These are phyloP conservation scores for Candida easanensis DNA, from an alignment of 805 yeast species.

Conservation along the genomic window DNA sequence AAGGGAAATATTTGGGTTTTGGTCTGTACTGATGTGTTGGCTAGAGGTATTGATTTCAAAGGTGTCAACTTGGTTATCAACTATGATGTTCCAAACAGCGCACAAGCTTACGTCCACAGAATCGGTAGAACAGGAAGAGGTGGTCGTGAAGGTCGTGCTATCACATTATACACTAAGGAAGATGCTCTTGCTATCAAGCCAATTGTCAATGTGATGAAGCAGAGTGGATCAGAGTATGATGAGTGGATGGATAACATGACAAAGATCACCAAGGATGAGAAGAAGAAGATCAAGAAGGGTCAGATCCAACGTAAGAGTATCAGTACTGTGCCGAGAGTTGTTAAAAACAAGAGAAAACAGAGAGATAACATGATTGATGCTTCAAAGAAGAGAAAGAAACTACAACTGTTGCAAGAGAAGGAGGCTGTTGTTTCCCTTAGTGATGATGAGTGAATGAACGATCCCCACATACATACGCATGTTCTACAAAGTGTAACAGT, in stretches of 20 bases:
- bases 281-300: conserved; percentile 54
- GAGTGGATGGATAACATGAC: conserved; percentile 79
- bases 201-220: conserved; percentile 91
- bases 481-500: neutral
- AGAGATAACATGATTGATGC: conserved; percentile 72
- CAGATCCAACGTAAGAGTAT: conserved; percentile 68
- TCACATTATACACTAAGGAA: conserved; percentile 91
- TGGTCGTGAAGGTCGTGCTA: conserved; percentile 80
- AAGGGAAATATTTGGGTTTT: conserved; percentile 94
- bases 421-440: conserved; percentile 8
- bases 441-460: conserved; percentile 1
- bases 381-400: conserved; percentile 54
- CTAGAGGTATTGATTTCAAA: conserved; percentile 96
- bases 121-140: conserved; percentile 99
- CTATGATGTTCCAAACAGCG: conserved; percentile 92
- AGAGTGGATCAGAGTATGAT: conserved; percentile 73
- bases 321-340: conserved; percentile 76
- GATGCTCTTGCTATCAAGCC: conserved; percentile 75
- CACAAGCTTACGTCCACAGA: conserved; percentile 95
- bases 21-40: conserved; percentile 92
- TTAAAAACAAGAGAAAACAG: conserved; percentile 61
- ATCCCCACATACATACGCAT: too few species aligned
- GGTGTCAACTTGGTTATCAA: conserved; percentile 93
- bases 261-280: conserved; percentile 61
- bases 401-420: conserved; percentile 5